Conservation (phyloP, 192 early-diverging fungal species). For the Podila horticola region DNA sequence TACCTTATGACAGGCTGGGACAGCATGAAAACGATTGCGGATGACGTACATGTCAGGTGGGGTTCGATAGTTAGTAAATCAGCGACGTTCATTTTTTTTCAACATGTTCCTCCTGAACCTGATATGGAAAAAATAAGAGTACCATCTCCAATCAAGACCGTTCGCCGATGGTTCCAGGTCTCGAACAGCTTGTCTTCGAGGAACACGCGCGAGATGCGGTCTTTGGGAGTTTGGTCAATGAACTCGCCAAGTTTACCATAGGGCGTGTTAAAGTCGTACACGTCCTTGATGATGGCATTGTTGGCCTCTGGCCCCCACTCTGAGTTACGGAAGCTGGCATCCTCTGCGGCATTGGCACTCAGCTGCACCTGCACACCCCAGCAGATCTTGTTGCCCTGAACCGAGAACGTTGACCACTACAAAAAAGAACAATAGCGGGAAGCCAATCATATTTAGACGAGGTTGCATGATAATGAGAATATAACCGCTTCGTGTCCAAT, state of each 20-base stretch:
- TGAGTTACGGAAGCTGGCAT: not conserved
- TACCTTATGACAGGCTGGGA: conserved; percentile 11
- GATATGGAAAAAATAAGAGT: not conserved
- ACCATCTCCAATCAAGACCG: conserved; percentile 32
- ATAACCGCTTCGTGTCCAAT: too few species aligned
- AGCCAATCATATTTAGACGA: too few species aligned
- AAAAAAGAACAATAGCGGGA: too few species aligned
- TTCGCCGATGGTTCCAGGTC: conserved; percentile 21
- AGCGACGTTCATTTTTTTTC: too few species aligned
- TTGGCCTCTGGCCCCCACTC: conserved; percentile 20
- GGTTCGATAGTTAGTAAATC: not conserved
- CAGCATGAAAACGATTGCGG: not conserved
- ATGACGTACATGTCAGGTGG: too few species aligned
- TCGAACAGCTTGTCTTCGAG: conserved; percentile 23
- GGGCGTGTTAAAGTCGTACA: not conserved
- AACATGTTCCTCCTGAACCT: too few species aligned
- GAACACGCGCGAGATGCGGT: conserved; percentile 6
- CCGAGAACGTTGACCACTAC: conserved; percentile 10
- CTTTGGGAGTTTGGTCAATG: conserved; percentile 8
- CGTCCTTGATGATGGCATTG: conserved; percentile 9
- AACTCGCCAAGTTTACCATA: conserved; percentile 9
- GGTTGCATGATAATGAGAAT: not conserved
- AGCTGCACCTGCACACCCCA: conserved; percentile 12
- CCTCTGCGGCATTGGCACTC: not conserved
- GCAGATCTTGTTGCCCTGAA: conserved; percentile 12